Percentiles rank a stretch among this genome's conserved stretches.
These are phyloP conservation scores for Fusarium hainanense DNA, from an alignment of 2,329 filamentous ascomycete genomes.

Conservation along the genomic window DNA sequence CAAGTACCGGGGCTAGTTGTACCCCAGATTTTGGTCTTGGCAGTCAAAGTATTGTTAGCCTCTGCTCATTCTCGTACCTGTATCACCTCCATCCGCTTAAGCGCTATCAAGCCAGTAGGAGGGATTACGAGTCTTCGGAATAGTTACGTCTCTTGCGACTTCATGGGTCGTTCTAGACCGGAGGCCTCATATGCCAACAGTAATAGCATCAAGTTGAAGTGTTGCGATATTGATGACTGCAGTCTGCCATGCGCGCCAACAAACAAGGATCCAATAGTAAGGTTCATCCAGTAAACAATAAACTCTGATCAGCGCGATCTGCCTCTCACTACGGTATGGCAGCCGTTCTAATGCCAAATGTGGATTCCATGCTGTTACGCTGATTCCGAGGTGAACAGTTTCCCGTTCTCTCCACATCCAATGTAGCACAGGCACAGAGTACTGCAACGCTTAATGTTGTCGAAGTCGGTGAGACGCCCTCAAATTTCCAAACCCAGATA, in stretches of 20 bases:
- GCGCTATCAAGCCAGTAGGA: not conserved
- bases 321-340: not conserved
- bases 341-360: not conserved
- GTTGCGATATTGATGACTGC: not conserved
- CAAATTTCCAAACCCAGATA: not conserved
- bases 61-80: not conserved
- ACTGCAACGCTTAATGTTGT: not conserved
- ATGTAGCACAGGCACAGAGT: not conserved
- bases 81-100: not conserved
- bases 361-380: not conserved
- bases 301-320: slow-evolving; percentile 1
- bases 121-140: not conserved
- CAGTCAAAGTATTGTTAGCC: not conserved
- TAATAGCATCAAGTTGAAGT: not conserved
- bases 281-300: not conserved
- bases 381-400: not conserved
- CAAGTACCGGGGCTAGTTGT: slow-evolving; percentile 14
- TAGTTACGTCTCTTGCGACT: not conserved
- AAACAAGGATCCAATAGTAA: not conserved
- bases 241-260: not conserved
- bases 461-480: not conserved
- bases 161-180: not conserved
- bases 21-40: slow-evolving; percentile 9
- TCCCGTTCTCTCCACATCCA: not conserved
- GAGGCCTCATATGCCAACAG: not conserved